Conservation (phyloP, 345 rosid species). For the Bruguiera sexangula region DNA sequence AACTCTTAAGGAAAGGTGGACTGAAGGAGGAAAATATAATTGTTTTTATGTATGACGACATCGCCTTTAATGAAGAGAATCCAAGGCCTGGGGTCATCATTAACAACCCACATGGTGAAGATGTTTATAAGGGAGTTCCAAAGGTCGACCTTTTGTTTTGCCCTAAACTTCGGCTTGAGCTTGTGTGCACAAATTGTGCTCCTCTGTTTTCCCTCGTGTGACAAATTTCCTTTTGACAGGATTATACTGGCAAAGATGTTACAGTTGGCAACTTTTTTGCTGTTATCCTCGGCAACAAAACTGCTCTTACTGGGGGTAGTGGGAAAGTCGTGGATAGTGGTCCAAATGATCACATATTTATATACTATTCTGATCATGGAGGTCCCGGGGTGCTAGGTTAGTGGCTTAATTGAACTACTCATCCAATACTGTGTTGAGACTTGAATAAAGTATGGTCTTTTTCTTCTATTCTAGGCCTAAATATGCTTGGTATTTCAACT, state of each 20-base stretch:
- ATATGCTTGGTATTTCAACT: background rate
- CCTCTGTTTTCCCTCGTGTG: background rate
- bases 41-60: background rate
- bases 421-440: background rate
- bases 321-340: constrained; percentile 92
- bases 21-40: constrained; percentile 3
- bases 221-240: constrained; percentile 44
- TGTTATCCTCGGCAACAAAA: constrained; percentile 76
- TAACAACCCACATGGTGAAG: background rate
- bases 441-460: background rate
- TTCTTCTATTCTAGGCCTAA: background rate
- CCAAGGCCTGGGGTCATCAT: constrained; percentile 2
- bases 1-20: background rate
- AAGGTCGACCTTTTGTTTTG: background rate
- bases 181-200: background rate
- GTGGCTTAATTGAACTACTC: constrained; percentile 23
- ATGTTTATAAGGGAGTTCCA: background rate
- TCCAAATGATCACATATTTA: constrained; percentile 88
- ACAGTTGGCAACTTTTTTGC: constrained; percentile 73
- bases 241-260: constrained; percentile 80
- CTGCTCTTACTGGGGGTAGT: constrained; percentile 78
- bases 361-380: constrained; percentile 83
- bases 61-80: background rate
- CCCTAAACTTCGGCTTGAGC: background rate
- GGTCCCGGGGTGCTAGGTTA: constrained; percentile 95